Evolutionary conservation across 148 eudicot species (phyloP), one percentile per base, ranked within the genome.

Genomic region (Amaranthus cruentus): DNA sequence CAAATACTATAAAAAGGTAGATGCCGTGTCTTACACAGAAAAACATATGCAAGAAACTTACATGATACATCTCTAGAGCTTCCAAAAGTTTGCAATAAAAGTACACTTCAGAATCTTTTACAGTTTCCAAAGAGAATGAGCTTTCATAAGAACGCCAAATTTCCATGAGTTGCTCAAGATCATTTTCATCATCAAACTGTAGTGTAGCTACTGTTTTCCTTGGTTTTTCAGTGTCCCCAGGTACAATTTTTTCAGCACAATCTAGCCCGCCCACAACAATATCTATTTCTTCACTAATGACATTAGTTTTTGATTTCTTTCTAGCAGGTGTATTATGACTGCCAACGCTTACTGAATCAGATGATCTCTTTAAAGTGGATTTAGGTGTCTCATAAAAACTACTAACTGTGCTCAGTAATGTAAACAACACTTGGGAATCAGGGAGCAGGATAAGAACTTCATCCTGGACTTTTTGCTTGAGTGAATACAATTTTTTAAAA

Each of bases 351-450:
- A 77, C 81, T 47, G 84, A 63, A 80, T 81, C 81, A 78, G 86
- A 86, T 62, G 76, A 66, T 80, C 91, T 84, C 80, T 88, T 92
- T 72, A 66, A 76, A 79, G 79, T 5, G 68, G 82, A 62, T 52
- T 68, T 59, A 3, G 66, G 80, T 62, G 77, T 86, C 83, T 83
- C 83, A 82, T 81, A 83, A 70, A 77, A 73, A 76, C 76, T 75
- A 77, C 78, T 77, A 21, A 94, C 10, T 47, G 94, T 84, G 77
- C 89, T 88, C 70, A 96, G 78, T 71, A 90, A 83, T 62, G 87
- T 84, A 71, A 92, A 83, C 66, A 96, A 81, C 64, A 90, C 97
- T 85, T 92, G 97, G 48, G 91, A 88, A 84, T 92, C 97, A 72
- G 99, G 99, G 70, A 96, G 97, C 70, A 79, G 76, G 54, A 83